Base-by-base conservation (phyloP, 2,329 filamentous ascomycete species). In the Aureobasidium sp. region DNA sequence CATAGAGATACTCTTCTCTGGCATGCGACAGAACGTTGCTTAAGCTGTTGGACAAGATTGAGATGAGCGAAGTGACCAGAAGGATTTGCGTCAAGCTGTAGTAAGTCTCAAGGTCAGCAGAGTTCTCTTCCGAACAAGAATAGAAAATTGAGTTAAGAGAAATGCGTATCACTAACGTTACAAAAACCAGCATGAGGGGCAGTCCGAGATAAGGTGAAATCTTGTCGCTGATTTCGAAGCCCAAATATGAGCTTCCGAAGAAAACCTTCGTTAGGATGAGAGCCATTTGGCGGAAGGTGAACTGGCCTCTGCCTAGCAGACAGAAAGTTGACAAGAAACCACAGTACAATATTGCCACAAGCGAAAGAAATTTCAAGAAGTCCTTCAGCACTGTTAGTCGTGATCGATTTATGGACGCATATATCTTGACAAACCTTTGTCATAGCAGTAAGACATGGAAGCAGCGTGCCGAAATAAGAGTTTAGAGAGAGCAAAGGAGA, bases 401-500 rank as follows among this genome's bases (percentile, higher is more conserved):
- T 67, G 51, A 67, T 52, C 15, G n/a, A 52, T 27, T 37, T 22
- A 27, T 27, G 12, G n/a, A 15, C 5, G 2, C 3, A n/a, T 8
- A 36, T 20, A 34, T 17, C 9, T 42, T 9, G 20, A 41, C 29
- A 27, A 27, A 58, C 55, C 31, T 34, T 39, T 44, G 42, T 63
- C 92, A 97, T 97, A 72, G 93, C 90, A 72, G 94, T 94, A 56
- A 97, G 80, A 66, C 92, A 95, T 0, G 91, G 92, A 64, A 97
- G 92, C 41, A 94, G 75, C 0, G 89, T 94, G 45, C 90, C 92
- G 82, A 94, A 97, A 72, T 95, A 96, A 1, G 90, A 90, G 68
- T 91, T 91, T 66, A 97, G 75, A 71, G 89, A 93, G 65, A 96
- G 81, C 58, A 97, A 82, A 14, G 55, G 55, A 15, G 91, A 95